A percentile compares a stretch with the other conserved stretches of the same genome.
Conservation (phyloP, 495 filamentous ascomycete species). For the Penicillium dipodomyicola region DNA sequence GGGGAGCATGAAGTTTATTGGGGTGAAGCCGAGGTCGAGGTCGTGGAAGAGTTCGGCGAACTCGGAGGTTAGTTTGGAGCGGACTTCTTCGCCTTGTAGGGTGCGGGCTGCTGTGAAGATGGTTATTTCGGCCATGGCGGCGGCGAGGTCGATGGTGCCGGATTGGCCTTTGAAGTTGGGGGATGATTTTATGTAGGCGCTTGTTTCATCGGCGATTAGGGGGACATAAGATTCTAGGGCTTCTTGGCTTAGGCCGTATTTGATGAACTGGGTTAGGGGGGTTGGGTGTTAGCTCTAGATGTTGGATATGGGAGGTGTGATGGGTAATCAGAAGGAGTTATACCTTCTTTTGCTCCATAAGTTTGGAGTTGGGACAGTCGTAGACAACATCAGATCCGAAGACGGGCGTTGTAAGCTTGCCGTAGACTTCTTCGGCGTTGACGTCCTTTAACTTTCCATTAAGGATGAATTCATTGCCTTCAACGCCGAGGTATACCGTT, state of each 20-base stretch:
- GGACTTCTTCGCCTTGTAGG: slow-evolving; percentile 78
- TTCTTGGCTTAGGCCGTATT: slow-evolving; percentile 73
- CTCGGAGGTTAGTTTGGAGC: slow-evolving; percentile 60
- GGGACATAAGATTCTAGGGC: slow-evolving; percentile 76
- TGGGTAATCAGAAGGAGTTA: not conserved
- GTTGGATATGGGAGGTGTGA: too few species aligned
- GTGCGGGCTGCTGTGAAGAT: slow-evolving; percentile 79
- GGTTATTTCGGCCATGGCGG: slow-evolving; percentile 78
- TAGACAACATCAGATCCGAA: slow-evolving; percentile 86
- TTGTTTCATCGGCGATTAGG: slow-evolving; percentile 73
- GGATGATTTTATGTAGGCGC: slow-evolving; percentile 62
- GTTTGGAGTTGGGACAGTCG: slow-evolving; percentile 81
- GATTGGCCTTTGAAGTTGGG: slow-evolving; percentile 64
- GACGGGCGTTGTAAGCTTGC: slow-evolving; percentile 76
- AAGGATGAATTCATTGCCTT: slow-evolving; percentile 83
- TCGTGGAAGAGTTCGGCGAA: slow-evolving; percentile 79
- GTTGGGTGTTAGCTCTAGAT: not conserved
- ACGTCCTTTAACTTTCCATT: slow-evolving; percentile 82
- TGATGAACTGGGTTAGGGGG: slow-evolving; percentile 63
- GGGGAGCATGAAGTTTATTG: slow-evolving; percentile 82
- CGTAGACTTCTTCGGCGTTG: slow-evolving; percentile 79
- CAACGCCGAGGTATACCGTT: slow-evolving; percentile 71
- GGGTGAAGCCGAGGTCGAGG: slow-evolving; percentile 78
- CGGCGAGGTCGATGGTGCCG: slow-evolving; percentile 62
- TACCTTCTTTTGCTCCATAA: slow-evolving; percentile 80